Evolutionary conservation across 352 stramenopile species (phyloP).

Genomic region (Pythium biforme): DNA sequence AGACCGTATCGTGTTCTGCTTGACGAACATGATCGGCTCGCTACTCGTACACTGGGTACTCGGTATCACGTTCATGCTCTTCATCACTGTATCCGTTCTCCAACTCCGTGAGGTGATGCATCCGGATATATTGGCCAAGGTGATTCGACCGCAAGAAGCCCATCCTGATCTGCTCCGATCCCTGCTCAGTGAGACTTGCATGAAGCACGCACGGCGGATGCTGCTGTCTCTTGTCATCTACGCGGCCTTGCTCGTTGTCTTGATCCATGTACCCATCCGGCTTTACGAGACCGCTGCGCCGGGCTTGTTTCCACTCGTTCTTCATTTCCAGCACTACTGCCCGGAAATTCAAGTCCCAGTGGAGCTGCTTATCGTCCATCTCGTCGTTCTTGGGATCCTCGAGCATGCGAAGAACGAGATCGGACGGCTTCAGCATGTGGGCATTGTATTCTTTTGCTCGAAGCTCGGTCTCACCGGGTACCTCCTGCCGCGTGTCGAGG

Average conservation of each 20-base stretch:
- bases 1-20: constrained; percentile 76
- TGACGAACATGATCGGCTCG: constrained; percentile 89
- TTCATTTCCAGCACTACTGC: constrained; percentile 92
- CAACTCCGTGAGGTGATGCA: constrained; percentile 95
- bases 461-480: constrained; percentile 69
- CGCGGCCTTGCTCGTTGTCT: constrained; percentile 74
- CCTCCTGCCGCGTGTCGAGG: constrained; percentile 54
- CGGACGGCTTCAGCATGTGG: constrained; percentile 68
- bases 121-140: constrained; percentile 87
- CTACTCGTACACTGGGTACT: constrained; percentile 96
- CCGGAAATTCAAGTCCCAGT: constrained; percentile 94
- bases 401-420: constrained; percentile 91
- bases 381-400: constrained; percentile 93
- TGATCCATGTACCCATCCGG: constrained; percentile 87
- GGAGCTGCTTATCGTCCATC: constrained; percentile 95
- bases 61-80: constrained; percentile 97
- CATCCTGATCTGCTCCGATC: constrained; percentile 96
- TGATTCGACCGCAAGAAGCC: constrained; percentile 94
- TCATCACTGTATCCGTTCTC: constrained; percentile 95
- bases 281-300: constrained; percentile 47
- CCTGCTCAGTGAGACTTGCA: constrained; percentile 91
- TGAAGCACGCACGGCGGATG: constrained; percentile 94
- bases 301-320: constrained; percentile 65
- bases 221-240: constrained; percentile 93
- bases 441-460: constrained; percentile 53